Base-by-base conservation (phyloP, 225 moss, liverwort and hornwort species). In the Neckera pumila region DNA sequence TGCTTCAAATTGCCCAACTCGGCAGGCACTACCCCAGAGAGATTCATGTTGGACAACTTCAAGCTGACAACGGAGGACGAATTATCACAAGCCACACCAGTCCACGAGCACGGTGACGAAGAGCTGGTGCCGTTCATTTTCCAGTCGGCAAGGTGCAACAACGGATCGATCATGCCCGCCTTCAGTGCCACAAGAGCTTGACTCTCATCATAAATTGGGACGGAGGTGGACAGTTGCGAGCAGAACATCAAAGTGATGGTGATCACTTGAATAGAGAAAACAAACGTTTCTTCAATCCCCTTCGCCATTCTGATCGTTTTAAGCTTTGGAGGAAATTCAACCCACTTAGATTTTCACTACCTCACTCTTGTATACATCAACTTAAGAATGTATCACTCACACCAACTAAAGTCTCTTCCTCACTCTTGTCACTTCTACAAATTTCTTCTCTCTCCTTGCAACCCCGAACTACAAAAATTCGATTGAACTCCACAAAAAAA, bases 21-120 rank as follows among this genome's bases (percentile, higher is more conserved):
- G 18, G 86, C 42, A 14, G 90, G 74, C 79, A 95, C 86, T 17
- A 85, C 59, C 47, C 95, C 95, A 8, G 94, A 82, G 84, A 95
- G 92, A 87, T 94, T 95, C 92, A 94, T 89, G 53, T 77, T 87
- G 75, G 95, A 92, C 70, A 95, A 76, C 59, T 84, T 86, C 88
- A 95, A 87, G 90, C 92, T 86, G 76, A 85, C 79, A 28, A 92
- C 89, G 10, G 64, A 47, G 26, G 89, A 89, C 2, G 73, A 71
- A 40, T 89, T 85, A 21, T 87, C 90, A 51, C 95, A 95, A 34
- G 83, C n/a, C 33, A 95, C 91, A 7, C 95, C 95, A 11, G 74
- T 87, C 95, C 95, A 95, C 34, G 59, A 82, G 65, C 95, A 95
- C 6, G 92, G 93, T 6, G 88, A 79, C 19, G 59, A 90, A 10